These are phyloP conservation scores for Aethionema arabicum DNA, from an alignment of 345 rosid species.

Conservation along the genomic window DNA sequence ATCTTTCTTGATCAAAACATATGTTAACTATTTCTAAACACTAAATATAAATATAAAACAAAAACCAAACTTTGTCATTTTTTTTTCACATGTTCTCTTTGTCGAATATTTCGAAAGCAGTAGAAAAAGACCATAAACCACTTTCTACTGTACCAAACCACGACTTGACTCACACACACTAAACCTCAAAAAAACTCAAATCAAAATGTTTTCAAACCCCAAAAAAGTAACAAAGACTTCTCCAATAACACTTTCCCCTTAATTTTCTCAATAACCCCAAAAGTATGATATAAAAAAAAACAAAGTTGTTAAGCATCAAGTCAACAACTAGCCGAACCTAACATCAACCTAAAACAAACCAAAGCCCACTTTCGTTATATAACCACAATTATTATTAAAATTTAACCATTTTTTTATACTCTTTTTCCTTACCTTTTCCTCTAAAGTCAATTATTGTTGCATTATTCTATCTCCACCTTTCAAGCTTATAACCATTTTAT, in stretches of 20 bases:
- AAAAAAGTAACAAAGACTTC: conserved; percentile 19
- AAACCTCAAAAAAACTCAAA: too few species aligned
- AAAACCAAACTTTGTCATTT: too few species aligned
- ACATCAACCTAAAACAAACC: conserved; percentile 38
- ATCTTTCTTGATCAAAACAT: too few species aligned
- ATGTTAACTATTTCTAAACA: too few species aligned
- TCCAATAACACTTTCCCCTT: conserved; percentile 17
- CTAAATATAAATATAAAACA: too few species aligned
- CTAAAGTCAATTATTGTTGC: conserved; percentile 28
- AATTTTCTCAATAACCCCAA: conserved; percentile 27
- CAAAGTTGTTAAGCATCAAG: conserved; percentile 40
- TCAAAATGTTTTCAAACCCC: background rate
- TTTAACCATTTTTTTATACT: conserved; percentile 1
- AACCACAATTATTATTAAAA: background rate
- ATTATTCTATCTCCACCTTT: conserved; percentile 30
- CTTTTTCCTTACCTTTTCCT: background rate
- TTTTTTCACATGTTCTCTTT: too few species aligned
- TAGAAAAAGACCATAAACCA: too few species aligned
- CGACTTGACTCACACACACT: too few species aligned
- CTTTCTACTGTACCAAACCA: too few species aligned
- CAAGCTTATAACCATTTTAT: conserved; percentile 18
- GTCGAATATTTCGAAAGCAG: too few species aligned
- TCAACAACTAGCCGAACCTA: conserved; percentile 44
- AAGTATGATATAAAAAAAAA: conserved; percentile 14
- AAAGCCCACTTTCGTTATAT: conserved; percentile 21